Evolutionary conservation across 208 protist species (phyloP).

Genomic region (Leptomonas pyrrhocoris): DNA sequence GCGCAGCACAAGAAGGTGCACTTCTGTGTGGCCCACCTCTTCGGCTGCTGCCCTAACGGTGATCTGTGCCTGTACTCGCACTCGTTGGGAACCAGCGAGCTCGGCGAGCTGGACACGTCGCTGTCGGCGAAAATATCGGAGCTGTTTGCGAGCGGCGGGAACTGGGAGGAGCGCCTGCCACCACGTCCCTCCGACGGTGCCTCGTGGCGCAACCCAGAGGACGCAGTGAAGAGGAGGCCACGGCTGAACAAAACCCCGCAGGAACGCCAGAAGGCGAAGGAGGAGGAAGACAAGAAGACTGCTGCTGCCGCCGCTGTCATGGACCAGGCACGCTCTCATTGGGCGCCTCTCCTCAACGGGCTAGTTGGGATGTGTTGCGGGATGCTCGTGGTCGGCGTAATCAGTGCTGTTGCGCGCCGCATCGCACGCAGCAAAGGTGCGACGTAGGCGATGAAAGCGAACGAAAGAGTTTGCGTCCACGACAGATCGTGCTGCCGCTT

Average conservation of each 20-base stretch:
- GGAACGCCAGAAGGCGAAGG: slow-evolving; percentile 5
- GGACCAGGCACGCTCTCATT: slow-evolving; percentile 4
- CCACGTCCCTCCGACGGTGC: slow-evolving; percentile 69
- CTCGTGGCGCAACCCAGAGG: slow-evolving; percentile 76
- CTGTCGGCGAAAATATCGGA: slow-evolving; percentile 76
- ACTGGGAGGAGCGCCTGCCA: slow-evolving; percentile 77
- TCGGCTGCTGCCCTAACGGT: slow-evolving; percentile 82
- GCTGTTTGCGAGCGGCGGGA: slow-evolving; percentile 64
- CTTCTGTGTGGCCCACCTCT: slow-evolving; percentile 78
- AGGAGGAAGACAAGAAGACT: neutral
- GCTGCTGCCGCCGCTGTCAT: slow-evolving; percentile 5
- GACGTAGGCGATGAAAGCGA: neutral
- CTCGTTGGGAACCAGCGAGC: slow-evolving; percentile 45
- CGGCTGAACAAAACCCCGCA: slow-evolving; percentile 43
- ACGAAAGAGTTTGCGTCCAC: neutral
- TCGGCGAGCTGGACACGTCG: slow-evolving; percentile 33
- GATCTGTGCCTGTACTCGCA: slow-evolving; percentile 82
- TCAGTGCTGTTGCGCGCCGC: slow-evolving; percentile 18
- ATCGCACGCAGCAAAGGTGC: slow-evolving; percentile 1
- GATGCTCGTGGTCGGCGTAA: slow-evolving; percentile 22
- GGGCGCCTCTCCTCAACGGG: slow-evolving; percentile 23
- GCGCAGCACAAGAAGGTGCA: slow-evolving; percentile 49
- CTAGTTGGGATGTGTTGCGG: slow-evolving; percentile 32
- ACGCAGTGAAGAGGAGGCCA: slow-evolving; percentile 41
- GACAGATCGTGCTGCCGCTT: neutral